phyloP scores from a whole-genome alignment of 129 eudicot species.

The Flaveria trinervia region DNA sequence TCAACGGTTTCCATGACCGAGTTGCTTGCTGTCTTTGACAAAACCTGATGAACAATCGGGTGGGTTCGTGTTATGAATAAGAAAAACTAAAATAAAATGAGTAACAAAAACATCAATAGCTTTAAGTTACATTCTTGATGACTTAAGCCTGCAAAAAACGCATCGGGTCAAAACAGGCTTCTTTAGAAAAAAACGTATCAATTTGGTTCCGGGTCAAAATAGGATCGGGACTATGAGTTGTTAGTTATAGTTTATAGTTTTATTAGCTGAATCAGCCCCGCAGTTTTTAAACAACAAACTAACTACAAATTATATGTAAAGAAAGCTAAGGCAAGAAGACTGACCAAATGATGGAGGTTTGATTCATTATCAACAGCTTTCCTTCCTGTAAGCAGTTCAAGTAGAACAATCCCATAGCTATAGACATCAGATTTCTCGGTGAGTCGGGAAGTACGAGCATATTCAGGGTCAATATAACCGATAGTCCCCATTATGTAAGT shows the following conservation, averaged over 20 bases:
- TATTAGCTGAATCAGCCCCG: neutral
- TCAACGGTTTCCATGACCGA: conserved; percentile 94
- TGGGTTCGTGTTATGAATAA: neutral
- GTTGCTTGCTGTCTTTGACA: conserved; percentile 78
- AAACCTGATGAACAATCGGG: conserved; percentile 41
- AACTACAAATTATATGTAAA: neutral
- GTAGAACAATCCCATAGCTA: conserved; percentile 88
- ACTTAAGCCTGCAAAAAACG: neutral
- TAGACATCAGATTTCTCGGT: conserved; percentile 98
- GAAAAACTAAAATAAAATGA: neutral
- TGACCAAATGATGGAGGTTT: conserved; percentile 95
- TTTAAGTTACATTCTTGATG: neutral
- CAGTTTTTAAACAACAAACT: neutral
- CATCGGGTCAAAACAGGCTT: neutral
- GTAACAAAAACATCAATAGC: neutral
- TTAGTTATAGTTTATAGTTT: neutral
- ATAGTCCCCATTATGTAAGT: conserved; percentile 97
- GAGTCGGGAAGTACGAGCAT: conserved; percentile 95
- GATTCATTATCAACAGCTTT: conserved; percentile 95
- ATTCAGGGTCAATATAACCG: conserved; percentile 97
- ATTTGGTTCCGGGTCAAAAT: neutral
- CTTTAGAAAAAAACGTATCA: too few relatives aligned
- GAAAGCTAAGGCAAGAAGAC: conserved; percentile 29
- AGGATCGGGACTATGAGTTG: neutral
- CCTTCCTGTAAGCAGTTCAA: conserved; percentile 89